Evolutionary conservation across 225 moss, liverwort and hornwort genomes (phyloP), one percentile per base, ranked within the genome.

Genomic region (Polytrichum commune): DNA sequence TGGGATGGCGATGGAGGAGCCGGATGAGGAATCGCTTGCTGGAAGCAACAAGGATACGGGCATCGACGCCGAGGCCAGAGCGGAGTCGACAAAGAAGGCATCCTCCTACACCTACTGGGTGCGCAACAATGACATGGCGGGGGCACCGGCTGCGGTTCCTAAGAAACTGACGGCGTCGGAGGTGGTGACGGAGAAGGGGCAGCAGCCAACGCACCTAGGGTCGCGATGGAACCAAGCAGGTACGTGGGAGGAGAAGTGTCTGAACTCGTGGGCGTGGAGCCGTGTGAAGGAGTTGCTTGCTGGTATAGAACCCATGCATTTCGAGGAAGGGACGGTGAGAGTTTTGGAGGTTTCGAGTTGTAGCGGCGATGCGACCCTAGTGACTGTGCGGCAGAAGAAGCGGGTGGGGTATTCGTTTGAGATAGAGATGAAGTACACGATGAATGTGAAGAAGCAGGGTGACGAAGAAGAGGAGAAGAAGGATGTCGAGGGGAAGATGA

Each of bases 321-420:
- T 92, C 38, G 92, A 90, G 27, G 79, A 87, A 54, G 85, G 89
- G 72, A 87, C 74, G 29, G 95, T 89, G 27, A 69, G 75, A 32
- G 81, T 92, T 24, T 58, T 77, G 64, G 92, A 95, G 74, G 79
- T 95, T 9, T 84, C 88, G 55, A 95, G 87, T 77, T 95, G 95
- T 54, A 92, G 89, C 29, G 95, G 95, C 67, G 95, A 95, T 32
- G 95, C 92, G 74, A 91, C 95, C 62, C 83, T 92, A 65, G 86
- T 95, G 9, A 92, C 92, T 6, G 95, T 92, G 79, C 85, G 95
- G 72, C 90, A 91, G 84, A 91, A 92, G 81, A 95, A 95, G 89
- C 95, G 95, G 29, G 89, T 91, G 0, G 92, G 92, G 8, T 95
- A 95, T 58, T 72, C 82, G 13, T 89, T 95, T 68, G 95, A 92